A percentile compares a stretch with the other conserved stretches of the same genome.
Evolutionary conservation across 2,329 filamentous ascomycete genomes (phyloP).

Genomic region (Stemphylium lycopersici): DNA sequence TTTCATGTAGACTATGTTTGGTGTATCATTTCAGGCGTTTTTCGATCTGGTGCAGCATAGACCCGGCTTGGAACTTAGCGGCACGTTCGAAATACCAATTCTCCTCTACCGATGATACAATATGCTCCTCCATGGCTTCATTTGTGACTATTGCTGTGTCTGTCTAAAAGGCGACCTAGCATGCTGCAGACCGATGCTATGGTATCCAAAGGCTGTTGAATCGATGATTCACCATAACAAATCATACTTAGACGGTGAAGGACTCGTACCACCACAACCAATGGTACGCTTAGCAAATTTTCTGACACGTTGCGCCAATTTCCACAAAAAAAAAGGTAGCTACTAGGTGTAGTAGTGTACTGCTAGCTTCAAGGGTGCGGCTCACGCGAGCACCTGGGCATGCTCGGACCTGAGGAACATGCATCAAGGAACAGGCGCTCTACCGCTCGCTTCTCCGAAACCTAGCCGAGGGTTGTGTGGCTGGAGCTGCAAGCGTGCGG

Average conservation of each 20-base stretch:
- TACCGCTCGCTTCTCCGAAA: slow-evolving; percentile 15
- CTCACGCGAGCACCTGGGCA: slow-evolving; percentile 27
- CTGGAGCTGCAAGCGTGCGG: slow-evolving; percentile 25
- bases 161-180: neutral
- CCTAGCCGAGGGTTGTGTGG: slow-evolving; percentile 30
- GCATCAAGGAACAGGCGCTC: slow-evolving; percentile 16
- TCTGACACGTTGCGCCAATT: slow-evolving; percentile 27
- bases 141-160: neutral
- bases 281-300: slow-evolving; percentile 25
- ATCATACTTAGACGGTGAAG: neutral
- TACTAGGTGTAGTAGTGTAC: slow-evolving; percentile 10
- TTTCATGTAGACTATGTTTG: slow-evolving; percentile 46
- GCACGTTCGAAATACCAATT: slow-evolving; percentile 46
- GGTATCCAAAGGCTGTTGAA: neutral
- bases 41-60: slow-evolving; percentile 43
- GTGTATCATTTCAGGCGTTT: slow-evolving; percentile 43
- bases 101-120: slow-evolving; percentile 31
- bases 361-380: slow-evolving; percentile 11
- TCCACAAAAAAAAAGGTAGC: slow-evolving; percentile 11
- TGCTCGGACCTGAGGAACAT: slow-evolving; percentile 33
- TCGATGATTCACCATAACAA: neutral
- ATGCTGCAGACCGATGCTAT: neutral
- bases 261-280: slow-evolving; percentile 5
- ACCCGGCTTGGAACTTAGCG: slow-evolving; percentile 43
- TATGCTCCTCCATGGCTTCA: neutral